Evolutionary conservation across 768 basidiomycete species (phyloP), one percentile per base, ranked within the genome.

Genomic region (Coprinopsis strossmayeri): DNA sequence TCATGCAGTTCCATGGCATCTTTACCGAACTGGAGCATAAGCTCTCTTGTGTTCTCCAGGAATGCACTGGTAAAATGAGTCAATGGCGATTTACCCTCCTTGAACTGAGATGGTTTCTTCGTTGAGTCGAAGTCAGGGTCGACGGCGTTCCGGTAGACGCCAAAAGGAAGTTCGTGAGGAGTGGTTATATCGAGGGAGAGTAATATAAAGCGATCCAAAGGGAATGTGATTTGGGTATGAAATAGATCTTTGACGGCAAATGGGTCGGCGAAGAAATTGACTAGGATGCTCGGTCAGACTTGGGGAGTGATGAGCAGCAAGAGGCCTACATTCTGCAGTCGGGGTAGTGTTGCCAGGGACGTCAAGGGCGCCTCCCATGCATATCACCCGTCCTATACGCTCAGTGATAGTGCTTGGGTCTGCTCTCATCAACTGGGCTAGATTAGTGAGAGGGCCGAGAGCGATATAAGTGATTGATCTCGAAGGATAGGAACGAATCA

Each of bases 311-410:
- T 17, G 35, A 27, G 38, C 7, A 5, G 40, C 21, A 28, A n/a
- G n/a, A n/a, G 35, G 61, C 81, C 64, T 65, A 89, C 92, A 95
- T 64, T 96, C 93, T 50, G 91, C 86, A 2, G 78, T 73, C 5
- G 91, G 80, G 21, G 73, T 79, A 0, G 83, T 86, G 56, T 95
- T 97, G 2, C 93, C 93, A 0, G 93, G 91, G 26, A 91, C 87
- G 54, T 94, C 91, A 20, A 97, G 62, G 1, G 91, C 87, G 12
- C 91, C 93, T n/a, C 93, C 93, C 91, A 97, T 95, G 61, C 82
- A 84, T 18, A 93, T 67, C 5, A 97, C 68, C n/a, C 82, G 75
- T 3, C 82, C 88, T 24, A 91, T 76, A 35, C 78, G 77, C 11
- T 74, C 64, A 5, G 66, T 64, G 25, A 92, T 69, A 10, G 74